Percentiles rank a stretch among this genome's conserved stretches.
These are phyloP conservation scores for Vanilla planifolia DNA, from an alignment of 106 monocot species.

Conservation along the genomic window DNA sequence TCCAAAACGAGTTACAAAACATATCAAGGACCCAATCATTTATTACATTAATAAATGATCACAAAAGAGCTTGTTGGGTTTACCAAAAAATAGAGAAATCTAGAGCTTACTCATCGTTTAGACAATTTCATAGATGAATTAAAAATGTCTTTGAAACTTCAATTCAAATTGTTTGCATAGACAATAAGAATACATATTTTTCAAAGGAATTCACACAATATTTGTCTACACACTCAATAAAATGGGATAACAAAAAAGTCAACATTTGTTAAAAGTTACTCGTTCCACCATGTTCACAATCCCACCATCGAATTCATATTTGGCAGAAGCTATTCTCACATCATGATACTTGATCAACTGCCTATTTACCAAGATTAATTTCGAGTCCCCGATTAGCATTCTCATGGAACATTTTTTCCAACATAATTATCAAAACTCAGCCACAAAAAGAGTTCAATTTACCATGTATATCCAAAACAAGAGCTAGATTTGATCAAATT, in stretches of 20 bases:
- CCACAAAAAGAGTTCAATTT: not conserved
- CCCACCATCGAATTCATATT: not conserved
- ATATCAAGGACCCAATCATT: not conserved
- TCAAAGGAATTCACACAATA: not conserved
- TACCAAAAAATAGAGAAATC: not conserved
- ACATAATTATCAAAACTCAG: not conserved
- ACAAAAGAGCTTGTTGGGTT: not conserved
- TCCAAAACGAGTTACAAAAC: not conserved
- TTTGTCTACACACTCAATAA: not conserved
- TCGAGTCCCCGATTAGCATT: not conserved
- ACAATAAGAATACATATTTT: not conserved
- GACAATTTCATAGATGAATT: not conserved
- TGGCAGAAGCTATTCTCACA: not conserved
- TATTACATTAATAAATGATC: not conserved
- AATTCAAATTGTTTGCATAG: not conserved
- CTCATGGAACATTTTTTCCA: not conserved
- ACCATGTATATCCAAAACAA: not conserved
- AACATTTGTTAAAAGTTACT: not conserved
- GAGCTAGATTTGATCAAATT: not conserved
- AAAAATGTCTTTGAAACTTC: not conserved
- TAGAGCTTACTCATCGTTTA: not conserved
- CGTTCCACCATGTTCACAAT: not conserved
- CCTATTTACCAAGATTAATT: not conserved
- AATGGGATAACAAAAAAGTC: not conserved
- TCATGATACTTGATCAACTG: not conserved